A percentile compares a stretch with the other conserved stretches of the same genome.
Conservation (phyloP, 108 stramenopile genomes). For the Cyclotella sp. region DNA sequence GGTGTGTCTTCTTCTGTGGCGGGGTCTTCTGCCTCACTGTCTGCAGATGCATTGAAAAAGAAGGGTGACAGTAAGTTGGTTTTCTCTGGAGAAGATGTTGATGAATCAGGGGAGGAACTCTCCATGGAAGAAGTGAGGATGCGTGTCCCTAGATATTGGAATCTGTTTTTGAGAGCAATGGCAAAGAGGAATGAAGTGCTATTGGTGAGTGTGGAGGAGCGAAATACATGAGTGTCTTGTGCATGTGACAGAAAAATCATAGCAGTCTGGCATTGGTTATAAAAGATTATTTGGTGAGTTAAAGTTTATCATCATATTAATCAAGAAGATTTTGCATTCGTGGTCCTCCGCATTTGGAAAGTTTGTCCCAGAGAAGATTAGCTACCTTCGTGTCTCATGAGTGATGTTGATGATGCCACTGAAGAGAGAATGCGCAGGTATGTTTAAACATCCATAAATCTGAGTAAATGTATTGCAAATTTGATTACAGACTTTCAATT, state of each 20-base stretch:
- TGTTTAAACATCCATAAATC: conserved; percentile 23
- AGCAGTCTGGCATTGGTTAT: background rate
- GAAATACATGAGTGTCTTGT: conserved; percentile 1
- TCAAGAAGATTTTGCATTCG: background rate
- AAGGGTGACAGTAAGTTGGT: conserved; percentile 29
- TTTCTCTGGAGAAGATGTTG: conserved; percentile 32
- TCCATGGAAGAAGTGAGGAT: conserved; percentile 50
- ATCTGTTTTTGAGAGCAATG: conserved; percentile 26
- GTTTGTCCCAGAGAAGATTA: background rate
- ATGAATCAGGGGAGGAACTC: conserved; percentile 47
- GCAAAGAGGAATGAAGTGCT: conserved; percentile 17
- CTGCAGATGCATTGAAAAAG: conserved; percentile 22
- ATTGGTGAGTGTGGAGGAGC: background rate
- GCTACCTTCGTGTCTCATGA: background rate
- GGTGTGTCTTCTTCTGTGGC: background rate
- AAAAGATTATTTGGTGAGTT: conserved; percentile 8
- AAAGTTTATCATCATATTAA: background rate
- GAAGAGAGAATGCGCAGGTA: conserved; percentile 5
- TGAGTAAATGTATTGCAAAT: conserved; percentile 2
- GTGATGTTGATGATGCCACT: background rate
- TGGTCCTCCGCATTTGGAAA: background rate
- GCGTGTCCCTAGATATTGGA: conserved; percentile 47
- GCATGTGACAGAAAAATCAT: background rate
- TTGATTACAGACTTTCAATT: background rate
- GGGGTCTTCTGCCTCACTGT: background rate